Base-by-base conservation (phyloP, 345 rosid genomes). In the Ceriops decandra region DNA sequence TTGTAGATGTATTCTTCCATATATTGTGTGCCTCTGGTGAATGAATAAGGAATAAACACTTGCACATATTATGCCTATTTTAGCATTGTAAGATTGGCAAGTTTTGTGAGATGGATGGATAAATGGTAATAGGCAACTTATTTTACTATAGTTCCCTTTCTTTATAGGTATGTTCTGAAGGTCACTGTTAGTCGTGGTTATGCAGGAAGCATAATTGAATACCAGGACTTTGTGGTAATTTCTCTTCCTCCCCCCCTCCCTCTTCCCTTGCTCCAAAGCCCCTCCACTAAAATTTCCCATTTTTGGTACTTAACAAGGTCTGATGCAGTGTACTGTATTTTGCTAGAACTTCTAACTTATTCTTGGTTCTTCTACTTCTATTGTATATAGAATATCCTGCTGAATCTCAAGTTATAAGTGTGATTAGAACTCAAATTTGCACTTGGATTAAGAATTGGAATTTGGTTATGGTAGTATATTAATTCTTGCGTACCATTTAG, bases 171-270 rank as follows among this genome's bases (percentile, higher is more conserved):
- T 85, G 95, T 90, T 63, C 86, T 91, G 75, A 91, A 88, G 84
- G 96, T 95, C 74, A 91, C 99, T 58, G 77, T 95, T 26, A 85
- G 81, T 59, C 96, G 97, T 66, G 97, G 91, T 64, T 95, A 91
- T 76, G 90, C 84, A 72, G 98, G 98, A 75, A 95, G 93, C 83
- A 86, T 95, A 53, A 80, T 91, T 63, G 96, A 95, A 83, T 87
- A 90, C 73, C 98, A 91, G 69, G 99, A 95, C 72, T 87, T 95
- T 77, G 76, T 86, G 93, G 98, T 95, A 91, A 77, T 24, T 2
- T 58, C 68, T 72, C 69, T 51, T 70, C 26, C 54, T 63, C 30
- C 16, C 36, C n/a, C 6, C 8, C 19, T 42, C 49, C 19, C 0
- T 42, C 16, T 38, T 38, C 16, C 47, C 47, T 42, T 13, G 13